These are phyloP conservation scores for Nevesoporus exiguus DNA, from an alignment of 768 basidiomycete species.

Conservation along the genomic window DNA sequence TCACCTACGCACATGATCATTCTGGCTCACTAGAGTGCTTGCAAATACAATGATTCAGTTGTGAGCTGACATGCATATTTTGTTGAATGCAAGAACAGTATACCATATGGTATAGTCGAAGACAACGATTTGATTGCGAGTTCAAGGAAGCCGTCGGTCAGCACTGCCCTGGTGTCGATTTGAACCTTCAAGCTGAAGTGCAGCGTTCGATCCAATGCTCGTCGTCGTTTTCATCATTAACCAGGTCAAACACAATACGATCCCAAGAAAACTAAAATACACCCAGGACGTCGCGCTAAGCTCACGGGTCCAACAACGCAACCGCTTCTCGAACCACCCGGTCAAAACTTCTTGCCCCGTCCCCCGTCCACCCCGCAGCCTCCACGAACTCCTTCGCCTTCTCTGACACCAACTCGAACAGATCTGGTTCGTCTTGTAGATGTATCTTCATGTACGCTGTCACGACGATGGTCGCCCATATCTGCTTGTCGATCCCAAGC, in stretches of 20 bases:
- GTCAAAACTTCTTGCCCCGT: constrained; percentile 10
- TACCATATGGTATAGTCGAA: no score
- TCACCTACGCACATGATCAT: no score
- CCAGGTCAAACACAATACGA: neutral
- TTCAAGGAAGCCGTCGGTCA: neutral
- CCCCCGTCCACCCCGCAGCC: neutral
- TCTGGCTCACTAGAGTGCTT: no score
- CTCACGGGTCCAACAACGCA: constrained; percentile 1
- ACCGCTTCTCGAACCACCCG: constrained; percentile 18
- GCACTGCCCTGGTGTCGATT: neutral
- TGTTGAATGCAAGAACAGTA: no score
- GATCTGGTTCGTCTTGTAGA: constrained; percentile 35
- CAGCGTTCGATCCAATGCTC: no score
- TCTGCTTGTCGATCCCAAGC: constrained; percentile 29
- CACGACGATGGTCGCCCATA: constrained; percentile 50
- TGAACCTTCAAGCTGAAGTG: no score
- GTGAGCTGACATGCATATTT: no score
- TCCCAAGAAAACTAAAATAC: neutral
- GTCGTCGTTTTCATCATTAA: no score
- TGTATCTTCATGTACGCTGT: constrained; percentile 44
- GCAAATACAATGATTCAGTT: no score
- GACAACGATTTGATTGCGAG: no score
- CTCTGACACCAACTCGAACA: constrained; percentile 39
- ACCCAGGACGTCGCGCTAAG: neutral
- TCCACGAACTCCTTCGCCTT: constrained; percentile 43